Evolutionary conservation across 805 yeast species (phyloP).

Genomic region (Cephaloascus albidus): DNA sequence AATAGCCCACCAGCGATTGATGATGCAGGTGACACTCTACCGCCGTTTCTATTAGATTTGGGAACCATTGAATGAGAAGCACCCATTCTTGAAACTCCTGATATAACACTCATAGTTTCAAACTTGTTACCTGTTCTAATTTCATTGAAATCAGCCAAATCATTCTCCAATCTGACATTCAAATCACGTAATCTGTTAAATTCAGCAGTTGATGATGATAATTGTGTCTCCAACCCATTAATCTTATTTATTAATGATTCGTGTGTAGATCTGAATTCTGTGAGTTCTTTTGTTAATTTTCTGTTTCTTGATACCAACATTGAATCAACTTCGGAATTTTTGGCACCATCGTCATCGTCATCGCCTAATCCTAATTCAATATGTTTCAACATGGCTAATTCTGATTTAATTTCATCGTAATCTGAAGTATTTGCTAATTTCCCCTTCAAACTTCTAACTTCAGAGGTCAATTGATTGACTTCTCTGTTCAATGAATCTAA

Average conservation of each 20-base stretch:
- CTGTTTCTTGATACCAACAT: slow-evolving; percentile 63
- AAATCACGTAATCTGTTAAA: slow-evolving; percentile 30
- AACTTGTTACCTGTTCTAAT: slow-evolving; percentile 28
- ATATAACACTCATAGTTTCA: slow-evolving; percentile 60
- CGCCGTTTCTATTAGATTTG: slow-evolving; percentile 13
- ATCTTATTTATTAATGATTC: slow-evolving; percentile 33
- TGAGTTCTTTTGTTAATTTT: slow-evolving; percentile 60
- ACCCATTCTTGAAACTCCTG: slow-evolving; percentile 39
- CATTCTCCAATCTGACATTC: slow-evolving; percentile 64
- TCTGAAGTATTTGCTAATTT: slow-evolving; percentile 48
- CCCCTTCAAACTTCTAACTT: slow-evolving; percentile 38
- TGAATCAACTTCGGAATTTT: slow-evolving; percentile 32
- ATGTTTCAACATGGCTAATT: slow-evolving; percentile 60
- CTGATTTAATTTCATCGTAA: slow-evolving; percentile 75
- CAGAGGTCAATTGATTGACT: slow-evolving; percentile 34
- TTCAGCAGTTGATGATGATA: slow-evolving; percentile 24
- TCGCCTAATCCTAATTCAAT: slow-evolving; percentile 58
- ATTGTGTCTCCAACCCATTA: slow-evolving; percentile 24
- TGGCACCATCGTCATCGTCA: slow-evolving; percentile 15
- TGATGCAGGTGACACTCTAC: slow-evolving; percentile 42
- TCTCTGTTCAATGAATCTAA: slow-evolving; percentile 35
- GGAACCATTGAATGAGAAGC: slow-evolving; percentile 14
- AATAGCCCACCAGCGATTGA: slow-evolving; percentile 36
- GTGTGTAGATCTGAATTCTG: slow-evolving; percentile 52
- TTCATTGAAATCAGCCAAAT: slow-evolving; percentile 52